A percentile compares a stretch with the other conserved stretches of the same genome.
These are phyloP conservation scores for Schrenkiella parvula DNA, from an alignment of 345 rosid genomes.

Conservation along the genomic window DNA sequence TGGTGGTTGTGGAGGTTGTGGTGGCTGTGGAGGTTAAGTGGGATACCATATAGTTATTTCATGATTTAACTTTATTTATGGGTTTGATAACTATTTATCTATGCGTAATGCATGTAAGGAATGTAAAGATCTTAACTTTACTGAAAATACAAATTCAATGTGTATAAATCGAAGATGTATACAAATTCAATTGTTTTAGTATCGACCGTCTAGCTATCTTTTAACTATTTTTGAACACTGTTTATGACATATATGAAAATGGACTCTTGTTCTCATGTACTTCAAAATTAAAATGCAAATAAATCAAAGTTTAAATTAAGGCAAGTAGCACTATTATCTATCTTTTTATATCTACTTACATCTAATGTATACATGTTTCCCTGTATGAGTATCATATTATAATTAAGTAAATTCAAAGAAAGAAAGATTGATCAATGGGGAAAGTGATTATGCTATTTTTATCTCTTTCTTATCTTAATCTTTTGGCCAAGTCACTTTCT, in stretches of 20 bases:
- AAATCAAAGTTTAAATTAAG: too few relatives aligned
- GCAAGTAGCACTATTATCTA: too few relatives aligned
- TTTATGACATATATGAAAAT: too few relatives aligned
- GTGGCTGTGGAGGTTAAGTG: slow-evolving; percentile 26
- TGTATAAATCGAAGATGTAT: background rate
- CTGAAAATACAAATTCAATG: background rate
- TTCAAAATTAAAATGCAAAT: too few relatives aligned
- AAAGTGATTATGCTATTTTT: background rate
- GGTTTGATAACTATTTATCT: background rate
- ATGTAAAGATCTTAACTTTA: background rate
- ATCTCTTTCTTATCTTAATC: background rate
- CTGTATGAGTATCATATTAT: background rate
- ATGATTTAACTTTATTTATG: background rate
- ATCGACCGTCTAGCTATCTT: too few relatives aligned
- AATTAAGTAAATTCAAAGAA: background rate
- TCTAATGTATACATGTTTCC: too few relatives aligned
- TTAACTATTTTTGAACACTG: too few relatives aligned
- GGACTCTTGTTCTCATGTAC: too few relatives aligned
- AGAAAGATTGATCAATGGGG: background rate
- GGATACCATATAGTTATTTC: background rate
- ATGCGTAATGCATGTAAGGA: background rate
- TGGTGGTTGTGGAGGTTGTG: slow-evolving; percentile 21
- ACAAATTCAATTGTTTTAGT: too few relatives aligned
- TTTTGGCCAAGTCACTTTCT: background rate
- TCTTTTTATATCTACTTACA: too few relatives aligned